Conservation (phyloP, 805 yeast genomes). For the Kluyveromyces siamensis region DNA sequence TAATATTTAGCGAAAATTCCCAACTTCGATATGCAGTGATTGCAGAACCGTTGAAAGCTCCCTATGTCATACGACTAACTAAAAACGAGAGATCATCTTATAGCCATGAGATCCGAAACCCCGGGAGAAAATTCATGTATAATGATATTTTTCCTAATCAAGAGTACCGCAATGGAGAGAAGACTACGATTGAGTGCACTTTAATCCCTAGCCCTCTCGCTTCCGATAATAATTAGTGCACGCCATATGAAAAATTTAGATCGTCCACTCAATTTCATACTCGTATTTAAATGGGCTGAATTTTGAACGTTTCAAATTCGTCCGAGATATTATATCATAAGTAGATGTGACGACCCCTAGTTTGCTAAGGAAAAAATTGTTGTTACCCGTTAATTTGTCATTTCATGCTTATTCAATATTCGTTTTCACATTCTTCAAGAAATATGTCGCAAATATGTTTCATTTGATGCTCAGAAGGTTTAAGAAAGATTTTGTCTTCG, state of each 20-base stretch:
- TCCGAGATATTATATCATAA: no score
- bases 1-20: slow-evolving; percentile 3
- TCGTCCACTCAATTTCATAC: no score
- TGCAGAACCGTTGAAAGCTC: slow-evolving; percentile 23
- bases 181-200: not conserved
- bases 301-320: no score
- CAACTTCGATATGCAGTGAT: slow-evolving; percentile 15
- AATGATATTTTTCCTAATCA: not conserved
- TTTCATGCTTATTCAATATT: not conserved
- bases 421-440: not conserved
- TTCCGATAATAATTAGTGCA: not conserved
- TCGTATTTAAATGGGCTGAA: no score
- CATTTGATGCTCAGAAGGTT: not conserved
- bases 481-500: not conserved
- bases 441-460: not conserved
- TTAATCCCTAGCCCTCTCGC: not conserved
- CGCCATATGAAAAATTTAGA: not conserved
- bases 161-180: not conserved
- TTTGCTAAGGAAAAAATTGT: no score
- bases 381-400: no score
- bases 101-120: not conserved
- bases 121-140: not conserved
- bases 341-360: no score
- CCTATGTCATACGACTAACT: slow-evolving; percentile 19
- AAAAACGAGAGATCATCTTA: slow-evolving; percentile 9